Evolutionary conservation across 352 stramenopile species (phyloP), one percentile per base, ranked within the genome.

Genomic region (Plasmopara muralis): DNA sequence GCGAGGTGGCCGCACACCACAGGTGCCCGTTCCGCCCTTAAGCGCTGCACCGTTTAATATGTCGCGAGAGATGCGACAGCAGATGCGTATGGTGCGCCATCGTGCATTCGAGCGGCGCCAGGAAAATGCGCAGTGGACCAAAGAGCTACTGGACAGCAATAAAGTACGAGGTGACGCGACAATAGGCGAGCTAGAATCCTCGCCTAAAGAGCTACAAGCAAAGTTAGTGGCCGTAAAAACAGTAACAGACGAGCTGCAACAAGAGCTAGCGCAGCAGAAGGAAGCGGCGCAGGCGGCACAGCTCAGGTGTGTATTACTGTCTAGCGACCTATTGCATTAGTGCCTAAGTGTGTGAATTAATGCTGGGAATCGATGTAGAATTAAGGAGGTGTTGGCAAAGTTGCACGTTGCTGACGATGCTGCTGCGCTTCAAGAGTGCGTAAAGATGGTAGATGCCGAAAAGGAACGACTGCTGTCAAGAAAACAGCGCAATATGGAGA

Each of bases 111-210:
- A 78, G 52, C 74, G 77, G 16, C 68, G 70, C 42, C 74, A 85
- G 58, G 74, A 83, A 56, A 88, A 85, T 54, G 73, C 74, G 15
- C 67, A 66, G 47, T 86, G 68, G 74, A 73, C 71, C 37, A 61
- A 62, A 39, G 64, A 78, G 55, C 55, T 81, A 10, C 57, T 76
- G 8, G 50, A 59, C 1, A 41, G 47, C 30, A 13, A 10, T 4
- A 42, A 15, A 31, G 9, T 8, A 18, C 30, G 46, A 35, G 38
- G 39, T n/a, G 49, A 38, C 14, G 39, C n/a, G 16, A 45, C 43
- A 10, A 18, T 61, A 28, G 56, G 43, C 16, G 41, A 41, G 3
- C 44, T 38, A 5, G 8, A 16, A 35, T 14, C 41, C 33, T 60
- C 66, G 9, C 12, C 29, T 2, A 53, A 62, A 33, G 42, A 63